Conservation (phyloP, 78 protist species). For the Bigelowiella natans region DNA sequence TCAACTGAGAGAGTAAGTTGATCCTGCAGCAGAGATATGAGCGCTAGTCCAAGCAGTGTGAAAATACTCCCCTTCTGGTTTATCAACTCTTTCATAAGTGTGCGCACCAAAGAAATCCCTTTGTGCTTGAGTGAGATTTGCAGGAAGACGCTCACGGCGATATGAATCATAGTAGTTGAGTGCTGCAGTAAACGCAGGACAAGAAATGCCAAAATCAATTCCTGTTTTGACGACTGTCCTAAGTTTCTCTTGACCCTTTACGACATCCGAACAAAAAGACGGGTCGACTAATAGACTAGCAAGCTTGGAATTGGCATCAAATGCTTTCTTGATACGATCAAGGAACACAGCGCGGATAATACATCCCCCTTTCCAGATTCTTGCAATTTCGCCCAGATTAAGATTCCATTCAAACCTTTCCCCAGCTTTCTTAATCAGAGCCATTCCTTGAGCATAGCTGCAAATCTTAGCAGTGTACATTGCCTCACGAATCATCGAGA, state of each 20-base stretch:
- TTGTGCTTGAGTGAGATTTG: constrained; percentile 56
- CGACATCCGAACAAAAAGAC: constrained; percentile 40
- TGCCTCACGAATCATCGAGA: constrained; percentile 61
- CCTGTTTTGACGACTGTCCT: constrained; percentile 19
- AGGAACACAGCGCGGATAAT: constrained; percentile 82
- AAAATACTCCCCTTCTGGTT: neutral
- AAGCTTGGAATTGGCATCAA: constrained; percentile 53
- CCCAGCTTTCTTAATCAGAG: constrained; percentile 14
- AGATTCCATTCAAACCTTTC: constrained; percentile 51
- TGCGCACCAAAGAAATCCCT: constrained; percentile 92
- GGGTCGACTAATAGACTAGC: constrained; percentile 56
- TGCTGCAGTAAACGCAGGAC: constrained; percentile 76
- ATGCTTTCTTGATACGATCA: constrained; percentile 72
- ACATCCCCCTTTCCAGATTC: constrained; percentile 92
- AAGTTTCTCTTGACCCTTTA: constrained; percentile 2
- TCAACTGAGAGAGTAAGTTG: neutral
- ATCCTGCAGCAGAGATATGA: neutral
- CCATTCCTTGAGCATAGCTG: constrained; percentile 81
- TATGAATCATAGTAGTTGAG: constrained; percentile 76
- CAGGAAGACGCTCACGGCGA: constrained; percentile 66
- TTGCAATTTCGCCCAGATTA: constrained; percentile 68
- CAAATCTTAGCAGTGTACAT: constrained; percentile 72
- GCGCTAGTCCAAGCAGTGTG: neutral
- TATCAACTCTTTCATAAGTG: constrained; percentile 67
- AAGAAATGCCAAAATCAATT: constrained; percentile 57